Conservation (phyloP, 305 asterid species). For the Rubia occidens region DNA sequence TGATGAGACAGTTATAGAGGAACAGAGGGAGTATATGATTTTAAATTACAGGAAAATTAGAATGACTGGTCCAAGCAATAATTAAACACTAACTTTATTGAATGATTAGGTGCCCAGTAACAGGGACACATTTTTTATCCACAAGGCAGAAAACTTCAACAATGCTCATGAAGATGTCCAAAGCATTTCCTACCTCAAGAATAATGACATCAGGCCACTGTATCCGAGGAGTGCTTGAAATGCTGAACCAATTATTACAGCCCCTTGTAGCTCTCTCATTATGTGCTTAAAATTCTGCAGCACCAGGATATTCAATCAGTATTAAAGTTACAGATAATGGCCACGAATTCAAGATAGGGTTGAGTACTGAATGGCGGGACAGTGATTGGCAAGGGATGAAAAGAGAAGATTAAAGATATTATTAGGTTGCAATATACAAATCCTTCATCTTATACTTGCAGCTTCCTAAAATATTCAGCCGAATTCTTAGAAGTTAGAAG, state of each 20-base stretch:
- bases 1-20: too few species aligned
- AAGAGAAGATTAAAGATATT: neutral
- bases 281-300: conserved; percentile 88
- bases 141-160: neutral
- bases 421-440: neutral
- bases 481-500: neutral
- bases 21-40: neutral
- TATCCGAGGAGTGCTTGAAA: conserved; percentile 86
- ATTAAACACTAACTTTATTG: too few species aligned
- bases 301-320: conserved; percentile 16
- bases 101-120: neutral
- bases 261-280: conserved; percentile 96
- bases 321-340: conserved; percentile 9
- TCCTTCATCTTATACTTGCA: neutral
- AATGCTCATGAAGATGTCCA: neutral
- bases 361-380: neutral
- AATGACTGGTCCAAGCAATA: neutral
- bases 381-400: neutral
- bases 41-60: neutral
- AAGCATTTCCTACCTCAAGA: conserved; percentile 47
- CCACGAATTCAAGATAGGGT: neutral
- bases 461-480: neutral
- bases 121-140: neutral
- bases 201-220: conserved; percentile 79
- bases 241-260: conserved; percentile 82